Percentiles rank a stretch among this genome's conserved stretches.
Evolutionary conservation across 2,329 filamentous ascomycete genomes (phyloP).

Genomic region (Trichoderma gracile): DNA sequence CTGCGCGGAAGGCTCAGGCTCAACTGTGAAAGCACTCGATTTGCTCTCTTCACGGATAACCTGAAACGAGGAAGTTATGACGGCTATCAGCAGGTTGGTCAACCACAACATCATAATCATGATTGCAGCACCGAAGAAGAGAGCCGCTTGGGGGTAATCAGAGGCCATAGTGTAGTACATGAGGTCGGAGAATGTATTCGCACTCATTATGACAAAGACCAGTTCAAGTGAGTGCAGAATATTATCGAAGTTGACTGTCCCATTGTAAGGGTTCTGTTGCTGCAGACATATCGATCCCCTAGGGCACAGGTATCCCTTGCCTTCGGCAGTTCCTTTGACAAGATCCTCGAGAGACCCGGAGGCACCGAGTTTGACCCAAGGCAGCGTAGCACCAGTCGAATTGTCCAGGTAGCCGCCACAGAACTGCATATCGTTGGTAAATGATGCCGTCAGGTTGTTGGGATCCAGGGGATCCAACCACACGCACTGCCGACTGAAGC

Average conservation of each 20-base stretch:
- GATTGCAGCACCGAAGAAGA: conserved; percentile 74
- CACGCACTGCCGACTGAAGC: conserved; percentile 73
- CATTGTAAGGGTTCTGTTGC: conserved; percentile 74
- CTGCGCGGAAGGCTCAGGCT: conserved; percentile 54
- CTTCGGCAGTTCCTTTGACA: conserved; percentile 49
- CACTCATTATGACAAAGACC: conserved; percentile 97
- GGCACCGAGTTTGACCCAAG: conserved; percentile 62
- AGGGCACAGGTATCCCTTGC: conserved; percentile 90
- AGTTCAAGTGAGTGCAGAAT: conserved; percentile 88
- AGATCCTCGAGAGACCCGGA: conserved; percentile 49
- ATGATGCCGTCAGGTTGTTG: conserved; percentile 56
- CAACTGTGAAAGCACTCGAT: conserved; percentile 85
- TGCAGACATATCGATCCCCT: conserved; percentile 80
- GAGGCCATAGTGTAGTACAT: conserved; percentile 93
- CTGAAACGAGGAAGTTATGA: conserved; percentile 98
- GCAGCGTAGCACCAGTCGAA: conserved; percentile 55
- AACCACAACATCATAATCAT: conserved; percentile 96
- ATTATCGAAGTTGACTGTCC: conserved; percentile 92
- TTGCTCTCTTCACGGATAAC: conserved; percentile 96
- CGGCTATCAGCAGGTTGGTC: conserved; percentile 89
- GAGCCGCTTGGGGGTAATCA: conserved; percentile 81
- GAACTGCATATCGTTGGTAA: conserved; percentile 68
- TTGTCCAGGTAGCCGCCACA: conserved; percentile 80
- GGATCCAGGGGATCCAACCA: conserved; percentile 68
- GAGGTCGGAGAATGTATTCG: conserved; percentile 92